Base-by-base conservation (phyloP, 345 rosid species). In the Rhodamnia rubescens region DNA sequence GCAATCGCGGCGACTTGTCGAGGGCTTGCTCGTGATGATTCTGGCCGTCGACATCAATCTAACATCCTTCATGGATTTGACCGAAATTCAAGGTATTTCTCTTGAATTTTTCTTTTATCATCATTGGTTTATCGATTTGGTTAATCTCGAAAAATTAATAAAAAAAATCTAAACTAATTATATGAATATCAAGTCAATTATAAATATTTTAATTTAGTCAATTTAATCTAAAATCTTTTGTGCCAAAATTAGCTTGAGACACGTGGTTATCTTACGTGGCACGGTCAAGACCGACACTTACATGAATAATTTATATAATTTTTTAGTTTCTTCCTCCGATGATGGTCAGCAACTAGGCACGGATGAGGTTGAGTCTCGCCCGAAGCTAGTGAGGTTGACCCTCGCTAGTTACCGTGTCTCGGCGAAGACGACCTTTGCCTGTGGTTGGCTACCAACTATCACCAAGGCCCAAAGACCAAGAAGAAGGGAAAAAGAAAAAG, bases 141-240 rank as follows among this genome's bases (percentile, higher is more conserved):
- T 29, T 61, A 1, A 29, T 15, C 44, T 42, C 20, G 0, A 4
- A 27, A 29, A 29, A 61, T 61, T 27, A 14, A 0, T 2, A 7
- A 27, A 61, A 14, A 0, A 0, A 3, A 0, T 59, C 8, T 29
- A 1, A 15, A 27, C 1, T 5, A 6, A 29, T 14, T 15, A 0
- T 7, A 6, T 0, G 5, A 2, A 59, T 14, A 0, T 14, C 0
- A 7, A 59, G 13, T 59, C 5, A 7, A 0, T 14, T 3, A 0
- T 3, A 7, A 14, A 27, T 6, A 14, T 61, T n/a, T 5, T 16
- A 53, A 53, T 53, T 53, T 18, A 18, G 1, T 27, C 1, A 13
- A 27, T 59, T 0, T 27, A 59, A 6, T 13, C 0, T 1, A 13
- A 27, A 52, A 59, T 7, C 50, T 47, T 47, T 47, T 47, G 11